These are phyloP conservation scores for Wallemia ichthyophaga DNA, from an alignment of 1,284 basidiomycete species.

Conservation along the genomic window DNA sequence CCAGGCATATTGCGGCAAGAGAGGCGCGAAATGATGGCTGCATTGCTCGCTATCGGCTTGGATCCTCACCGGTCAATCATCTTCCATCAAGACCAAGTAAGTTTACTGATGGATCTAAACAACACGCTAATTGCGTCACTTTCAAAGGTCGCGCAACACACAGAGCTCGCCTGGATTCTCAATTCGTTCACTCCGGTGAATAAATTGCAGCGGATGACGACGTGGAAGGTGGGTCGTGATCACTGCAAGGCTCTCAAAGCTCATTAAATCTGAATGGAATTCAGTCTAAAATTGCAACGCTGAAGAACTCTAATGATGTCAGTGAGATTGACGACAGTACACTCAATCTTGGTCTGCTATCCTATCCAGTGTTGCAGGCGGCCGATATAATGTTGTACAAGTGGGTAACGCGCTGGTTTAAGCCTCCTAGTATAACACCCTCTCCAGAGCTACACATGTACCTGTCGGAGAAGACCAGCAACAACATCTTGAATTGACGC, in stretches of 20 bases:
- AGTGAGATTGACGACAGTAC: slow-evolving; percentile 49
- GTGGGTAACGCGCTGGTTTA: slow-evolving; percentile 18
- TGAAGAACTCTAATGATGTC: slow-evolving; percentile 37
- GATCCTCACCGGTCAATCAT: slow-evolving; percentile 44
- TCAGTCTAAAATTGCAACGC: slow-evolving; percentile 41
- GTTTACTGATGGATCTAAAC: slow-evolving; percentile 11
- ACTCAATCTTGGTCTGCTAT: slow-evolving; percentile 56
- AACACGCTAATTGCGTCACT: too few relatives aligned
- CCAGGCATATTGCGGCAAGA: slow-evolving; percentile 31
- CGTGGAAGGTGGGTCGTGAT: slow-evolving; percentile 43
- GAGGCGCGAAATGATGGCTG: slow-evolving; percentile 47
- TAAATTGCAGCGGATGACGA: slow-evolving; percentile 62
- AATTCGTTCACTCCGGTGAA: slow-evolving; percentile 60
- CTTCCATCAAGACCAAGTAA: slow-evolving; percentile 64
- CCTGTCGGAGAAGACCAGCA: slow-evolving; percentile 87
- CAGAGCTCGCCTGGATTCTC: slow-evolving; percentile 72
- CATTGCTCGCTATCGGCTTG: slow-evolving; percentile 54
- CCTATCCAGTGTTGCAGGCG: slow-evolving; percentile 76
- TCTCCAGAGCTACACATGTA: slow-evolving; percentile 48
- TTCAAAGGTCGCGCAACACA: slow-evolving; percentile 52
- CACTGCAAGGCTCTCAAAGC: background rate
- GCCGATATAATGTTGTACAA: slow-evolving; percentile 70
- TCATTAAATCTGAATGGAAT: background rate
- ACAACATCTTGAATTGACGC: slow-evolving; percentile 65
- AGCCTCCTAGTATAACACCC: background rate